Percentiles rank a stretch among this genome's conserved stretches.
Evolutionary conservation across 306 rosid species (phyloP).

Genomic region (Dryas octopetala): DNA sequence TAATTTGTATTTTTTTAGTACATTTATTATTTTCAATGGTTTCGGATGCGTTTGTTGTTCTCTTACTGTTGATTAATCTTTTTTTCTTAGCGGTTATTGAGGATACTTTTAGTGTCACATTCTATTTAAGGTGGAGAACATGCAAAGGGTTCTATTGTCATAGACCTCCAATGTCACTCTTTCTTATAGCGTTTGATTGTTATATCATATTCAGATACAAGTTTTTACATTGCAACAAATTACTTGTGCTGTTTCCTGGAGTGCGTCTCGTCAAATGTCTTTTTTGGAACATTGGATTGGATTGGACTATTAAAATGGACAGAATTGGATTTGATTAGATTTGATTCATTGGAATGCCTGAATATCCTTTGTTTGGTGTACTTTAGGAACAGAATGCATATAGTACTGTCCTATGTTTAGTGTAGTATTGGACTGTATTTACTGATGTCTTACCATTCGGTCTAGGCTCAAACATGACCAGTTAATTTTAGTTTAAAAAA

Average conservation of each 20-base stretch:
- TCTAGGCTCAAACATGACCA: too few species aligned
- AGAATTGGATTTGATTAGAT: too few species aligned
- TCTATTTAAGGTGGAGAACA: background rate
- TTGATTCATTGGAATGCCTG: too few species aligned
- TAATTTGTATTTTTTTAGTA: background rate
- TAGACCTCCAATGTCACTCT: background rate
- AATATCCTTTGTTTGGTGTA: too few species aligned
- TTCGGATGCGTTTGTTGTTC: background rate
- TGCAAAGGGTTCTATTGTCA: background rate
- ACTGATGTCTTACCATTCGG: too few species aligned
- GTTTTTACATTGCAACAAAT: background rate
- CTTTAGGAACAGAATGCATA: too few species aligned
- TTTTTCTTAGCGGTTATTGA: background rate
- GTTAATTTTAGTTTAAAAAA: too few species aligned
- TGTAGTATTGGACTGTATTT: too few species aligned
- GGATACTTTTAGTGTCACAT: background rate
- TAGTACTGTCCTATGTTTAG: too few species aligned
- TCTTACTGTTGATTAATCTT: background rate
- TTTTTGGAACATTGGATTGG: background rate
- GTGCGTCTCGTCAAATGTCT: background rate
- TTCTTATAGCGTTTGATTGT: background rate
- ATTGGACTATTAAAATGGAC: too few species aligned
- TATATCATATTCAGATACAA: background rate
- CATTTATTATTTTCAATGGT: background rate
- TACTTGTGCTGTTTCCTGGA: background rate